phyloP scores from a whole-genome alignment of 73 alveolate genomes.

The Effrenium voratum region DNA sequence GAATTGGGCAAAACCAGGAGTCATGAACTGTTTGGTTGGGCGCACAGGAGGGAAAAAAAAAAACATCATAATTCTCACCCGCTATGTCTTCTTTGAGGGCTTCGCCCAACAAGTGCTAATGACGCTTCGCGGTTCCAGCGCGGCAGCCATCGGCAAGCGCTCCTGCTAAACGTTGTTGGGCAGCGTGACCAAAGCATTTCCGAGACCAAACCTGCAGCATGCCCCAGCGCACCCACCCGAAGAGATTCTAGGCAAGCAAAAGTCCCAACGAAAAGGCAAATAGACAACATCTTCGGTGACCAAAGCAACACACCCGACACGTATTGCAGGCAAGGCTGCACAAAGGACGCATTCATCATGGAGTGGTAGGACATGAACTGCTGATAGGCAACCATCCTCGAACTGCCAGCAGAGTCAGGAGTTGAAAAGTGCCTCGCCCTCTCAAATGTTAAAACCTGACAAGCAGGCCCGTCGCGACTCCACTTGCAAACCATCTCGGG shows the following conservation, averaged over 20 bases:
- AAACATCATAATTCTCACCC: no score
- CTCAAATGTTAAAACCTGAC: neutral
- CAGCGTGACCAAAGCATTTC: constrained; percentile 31
- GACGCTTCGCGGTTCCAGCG: no score
- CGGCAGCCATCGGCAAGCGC: no score
- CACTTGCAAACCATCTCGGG: neutral
- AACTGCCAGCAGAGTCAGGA: neutral
- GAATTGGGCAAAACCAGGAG: no score
- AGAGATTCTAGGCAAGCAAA: neutral
- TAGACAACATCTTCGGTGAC: no score
- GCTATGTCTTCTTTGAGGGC: no score
- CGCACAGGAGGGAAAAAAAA: no score
- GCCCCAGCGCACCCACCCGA: neutral
- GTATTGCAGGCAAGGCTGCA: constrained; percentile 5
- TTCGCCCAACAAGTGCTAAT: no score
- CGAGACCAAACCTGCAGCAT: constrained; percentile 1
- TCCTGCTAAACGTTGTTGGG: no score
- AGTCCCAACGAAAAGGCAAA: no score
- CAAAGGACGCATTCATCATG: constrained; percentile 60
- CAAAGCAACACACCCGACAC: no score
- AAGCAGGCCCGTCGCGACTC: neutral
- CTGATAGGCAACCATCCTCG: constrained; percentile 66
- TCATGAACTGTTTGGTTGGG: no score
- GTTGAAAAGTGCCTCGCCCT: neutral
- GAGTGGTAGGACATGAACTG: constrained; percentile 39